Base-by-base conservation (phyloP, 2,329 filamentous ascomycete species). In the Aureobasidium sp. region DNA sequence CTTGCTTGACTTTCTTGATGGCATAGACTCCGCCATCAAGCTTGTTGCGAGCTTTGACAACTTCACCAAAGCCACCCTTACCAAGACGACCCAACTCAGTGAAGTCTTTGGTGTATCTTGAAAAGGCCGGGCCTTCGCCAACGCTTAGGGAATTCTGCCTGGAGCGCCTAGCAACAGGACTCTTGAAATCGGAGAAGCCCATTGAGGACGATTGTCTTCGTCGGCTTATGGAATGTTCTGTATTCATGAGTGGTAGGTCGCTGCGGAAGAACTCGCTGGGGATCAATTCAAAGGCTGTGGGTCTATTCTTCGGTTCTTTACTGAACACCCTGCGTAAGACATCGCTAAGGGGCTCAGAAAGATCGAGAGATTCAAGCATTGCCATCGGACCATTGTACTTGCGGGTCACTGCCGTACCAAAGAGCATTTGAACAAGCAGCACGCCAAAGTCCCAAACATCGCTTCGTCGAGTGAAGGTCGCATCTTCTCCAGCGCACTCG, bases 381-480 rank as follows among this genome's bases (percentile, higher is more conserved):
- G 85, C 84, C 62, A 83, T 84, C 1, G 93, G 92, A 0, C 91
- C 95, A 17, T 87, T 86, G 73, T 94, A 93, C 63, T 87, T 88
- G 63, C 87, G 82, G 20, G 88, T 80, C 7, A 91, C 84, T 66
- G 91, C 85, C 37, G 91, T 80, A 2, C 94, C 94, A 72, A 97
- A 93, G 3, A 94, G 83, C 91, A 97, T 97, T 72, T 99, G 93
- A 43, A 96, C 75, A 68, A 97, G 89, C 5, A 97, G 84, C 34
- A 97, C 85, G 5, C 94, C 94, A 69, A 99, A 86, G 67, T 97
- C 90, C 94, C 94, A 99, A 9, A 97, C 84, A 72, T 97, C 94
- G 0, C 91, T 90, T 73, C 96, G 96, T 69, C 76, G 87, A 80
- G 73, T 88, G 63, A 50, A 61, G 1, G 81, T 80, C 4, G 83